Evolutionary conservation across 345 rosid genomes (phyloP).

Genomic region (Boechera divaricarpa): DNA sequence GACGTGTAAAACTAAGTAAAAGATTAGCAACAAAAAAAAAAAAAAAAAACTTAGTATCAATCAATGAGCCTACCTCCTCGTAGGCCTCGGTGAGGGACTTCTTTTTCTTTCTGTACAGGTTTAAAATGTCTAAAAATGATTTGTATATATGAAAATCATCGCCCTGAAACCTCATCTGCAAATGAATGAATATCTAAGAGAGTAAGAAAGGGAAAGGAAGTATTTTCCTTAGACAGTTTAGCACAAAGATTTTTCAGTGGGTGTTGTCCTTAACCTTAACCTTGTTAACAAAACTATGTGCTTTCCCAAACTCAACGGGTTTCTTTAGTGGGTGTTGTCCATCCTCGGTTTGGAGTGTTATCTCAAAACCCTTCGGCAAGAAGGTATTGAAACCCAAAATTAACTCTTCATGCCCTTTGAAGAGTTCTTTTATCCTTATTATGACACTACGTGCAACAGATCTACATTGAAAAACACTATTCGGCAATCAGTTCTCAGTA

Average conservation of each 20-base stretch:
- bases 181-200: slow-evolving; percentile 14
- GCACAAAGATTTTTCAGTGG: neutral
- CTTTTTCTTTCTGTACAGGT: slow-evolving; percentile 69
- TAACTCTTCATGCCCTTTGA: slow-evolving; percentile 73
- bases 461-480: slow-evolving; percentile 45
- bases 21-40: neutral
- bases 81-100: slow-evolving; percentile 71
- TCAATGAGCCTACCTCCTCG: slow-evolving; percentile 58
- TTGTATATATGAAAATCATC: slow-evolving; percentile 72
- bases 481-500: neutral
- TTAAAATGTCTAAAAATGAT: slow-evolving; percentile 75
- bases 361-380: slow-evolving; percentile 80
- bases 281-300: slow-evolving; percentile 78
- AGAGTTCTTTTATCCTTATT: slow-evolving; percentile 70
- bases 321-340: slow-evolving; percentile 67
- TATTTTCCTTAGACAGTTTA: neutral
- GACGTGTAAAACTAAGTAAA: neutral
- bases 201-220: slow-evolving; percentile 2
- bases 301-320: slow-evolving; percentile 70
- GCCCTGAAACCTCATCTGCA: slow-evolving; percentile 78
- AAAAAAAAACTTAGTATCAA: neutral
- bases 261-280: slow-evolving; percentile 51
- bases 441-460: slow-evolving; percentile 70
- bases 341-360: slow-evolving; percentile 64
- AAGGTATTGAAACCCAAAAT: slow-evolving; percentile 83